Base-by-base conservation (phyloP, 148 eudicot species). In the Spergularia bocconei region DNA sequence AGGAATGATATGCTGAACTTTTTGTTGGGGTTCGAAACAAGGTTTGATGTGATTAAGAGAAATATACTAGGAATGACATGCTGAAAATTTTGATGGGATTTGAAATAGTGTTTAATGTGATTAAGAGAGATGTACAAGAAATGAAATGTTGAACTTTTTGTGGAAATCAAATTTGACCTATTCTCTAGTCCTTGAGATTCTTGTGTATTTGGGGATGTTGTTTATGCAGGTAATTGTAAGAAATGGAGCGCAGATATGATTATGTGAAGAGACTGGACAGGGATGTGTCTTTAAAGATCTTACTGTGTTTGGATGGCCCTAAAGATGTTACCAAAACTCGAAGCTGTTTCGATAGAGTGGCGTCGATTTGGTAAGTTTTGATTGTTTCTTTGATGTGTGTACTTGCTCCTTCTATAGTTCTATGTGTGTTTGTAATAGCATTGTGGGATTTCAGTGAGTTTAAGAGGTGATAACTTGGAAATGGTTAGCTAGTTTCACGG, bases 361-460 rank as follows among this genome's bases (percentile, higher is more conserved):
- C 83, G 84, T 67, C 78, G 78, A 15, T 84, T 84, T 74, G 88
- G 91, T 88, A 82, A 80, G 88, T 52, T 80, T 11, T 47, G 7
- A 20, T 73, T 38, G 48, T 47, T 53, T 58, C 4, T n/a, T n/a
- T 13, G 2, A 16, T 57, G 62, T 58, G 36, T 29, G 36, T 29
- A 29, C 36, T 29, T 29, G 3, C 21, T 58, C 21, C n/a, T 19
- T 58, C 23, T 11, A 3, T 4, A 25, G 19, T 19, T 58, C 23
- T 11, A 3, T 4, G 62, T 58, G 19, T 11, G 6, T 16, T 55
- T 15, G 16, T 55, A 55, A 55, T 55, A 29, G 2, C 36, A 29
- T 29, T 29, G 2, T 29, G 36, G 36, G 36, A 29, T 29, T 29
- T 29, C 36, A 29, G 36, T 29, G 2, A 29, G 36, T 29, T 0